These are phyloP conservation scores for Kwoniella europaea DNA, from an alignment of 768 basidiomycete genomes.

Conservation along the genomic window DNA sequence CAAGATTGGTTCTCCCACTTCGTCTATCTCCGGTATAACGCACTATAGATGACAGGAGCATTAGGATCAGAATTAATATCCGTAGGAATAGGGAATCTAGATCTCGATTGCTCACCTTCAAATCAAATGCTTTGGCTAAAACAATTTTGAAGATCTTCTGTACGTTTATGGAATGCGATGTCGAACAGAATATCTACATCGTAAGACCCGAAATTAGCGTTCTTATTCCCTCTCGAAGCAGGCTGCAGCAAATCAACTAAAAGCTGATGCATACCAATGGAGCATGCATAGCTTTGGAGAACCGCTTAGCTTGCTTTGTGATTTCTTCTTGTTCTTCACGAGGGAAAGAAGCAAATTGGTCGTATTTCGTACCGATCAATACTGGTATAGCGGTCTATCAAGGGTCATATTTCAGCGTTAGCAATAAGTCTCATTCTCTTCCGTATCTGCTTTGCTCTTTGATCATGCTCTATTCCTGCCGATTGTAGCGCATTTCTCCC, in stretches of 20 bases:
- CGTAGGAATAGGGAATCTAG: not conserved
- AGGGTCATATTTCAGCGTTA: not conserved
- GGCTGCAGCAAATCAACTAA: not conserved
- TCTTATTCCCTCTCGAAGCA: too few species aligned
- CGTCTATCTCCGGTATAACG: conserved; percentile 96
- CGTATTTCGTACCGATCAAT: conserved; percentile 97
- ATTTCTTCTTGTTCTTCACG: conserved; percentile 99
- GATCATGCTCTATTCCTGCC: too few species aligned
- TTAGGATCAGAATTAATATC: not conserved
- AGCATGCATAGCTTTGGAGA: conserved; percentile 98
- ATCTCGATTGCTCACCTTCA: conserved; percentile 61
- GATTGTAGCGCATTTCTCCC: not conserved
- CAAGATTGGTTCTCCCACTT: conserved; percentile 92
- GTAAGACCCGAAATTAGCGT: too few species aligned
- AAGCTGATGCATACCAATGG: conserved; percentile 64
- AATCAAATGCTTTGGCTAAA: conserved; percentile 76
- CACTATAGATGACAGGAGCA: conserved; percentile 64
- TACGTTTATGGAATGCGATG: conserved; percentile 97
- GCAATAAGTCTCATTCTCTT: too few species aligned
- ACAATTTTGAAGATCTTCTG: conserved; percentile 76
- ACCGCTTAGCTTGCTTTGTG: conserved; percentile 97
- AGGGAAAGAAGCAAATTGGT: conserved; percentile 93
- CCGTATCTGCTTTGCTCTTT: too few species aligned
- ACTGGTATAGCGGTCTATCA: conserved; percentile 94
- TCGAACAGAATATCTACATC: conserved; percentile 86